Conservation (phyloP, 176 grass and related monocot species). For the Juncus inflexus region DNA sequence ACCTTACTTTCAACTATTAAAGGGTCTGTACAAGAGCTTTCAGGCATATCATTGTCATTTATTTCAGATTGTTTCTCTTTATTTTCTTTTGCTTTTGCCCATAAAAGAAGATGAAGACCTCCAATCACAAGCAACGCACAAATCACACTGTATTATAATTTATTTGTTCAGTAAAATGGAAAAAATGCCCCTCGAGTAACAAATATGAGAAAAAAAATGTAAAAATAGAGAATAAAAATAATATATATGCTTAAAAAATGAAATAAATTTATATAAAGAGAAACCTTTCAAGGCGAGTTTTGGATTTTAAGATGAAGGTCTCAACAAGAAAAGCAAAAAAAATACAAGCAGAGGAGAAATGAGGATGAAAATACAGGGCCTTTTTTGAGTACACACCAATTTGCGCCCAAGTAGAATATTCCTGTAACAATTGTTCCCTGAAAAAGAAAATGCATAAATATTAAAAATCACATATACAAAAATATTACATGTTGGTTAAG, state of each 20-base stretch:
- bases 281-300: slow-evolving; percentile 2
- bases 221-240: background rate
- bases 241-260: background rate
- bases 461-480: background rate
- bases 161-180: slow-evolving; percentile 6
- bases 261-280: background rate
- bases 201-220: slow-evolving; percentile 2
- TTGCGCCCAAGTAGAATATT: slow-evolving; percentile 15
- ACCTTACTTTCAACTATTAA: too few species aligned
- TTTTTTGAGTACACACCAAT: slow-evolving; percentile 36
- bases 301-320: slow-evolving; percentile 14
- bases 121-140: slow-evolving; percentile 11
- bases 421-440: slow-evolving; percentile 28
- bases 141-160: slow-evolving; percentile 17
- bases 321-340: slow-evolving; percentile 33
- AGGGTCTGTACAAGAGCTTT: too few species aligned
- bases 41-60: too few species aligned
- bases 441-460: slow-evolving; percentile 6
- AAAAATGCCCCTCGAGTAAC: background rate
- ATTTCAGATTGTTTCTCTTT: background rate
- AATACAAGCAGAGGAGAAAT: slow-evolving; percentile 35
- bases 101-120: slow-evolving; percentile 35
- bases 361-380: slow-evolving; percentile 31
- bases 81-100: slow-evolving; percentile 36
- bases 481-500: background rate